Evolutionary conservation across 23 red algal genomes (phyloP), one percentile per base, ranked within the genome.

Genomic region (Gracilaria domingensis): DNA sequence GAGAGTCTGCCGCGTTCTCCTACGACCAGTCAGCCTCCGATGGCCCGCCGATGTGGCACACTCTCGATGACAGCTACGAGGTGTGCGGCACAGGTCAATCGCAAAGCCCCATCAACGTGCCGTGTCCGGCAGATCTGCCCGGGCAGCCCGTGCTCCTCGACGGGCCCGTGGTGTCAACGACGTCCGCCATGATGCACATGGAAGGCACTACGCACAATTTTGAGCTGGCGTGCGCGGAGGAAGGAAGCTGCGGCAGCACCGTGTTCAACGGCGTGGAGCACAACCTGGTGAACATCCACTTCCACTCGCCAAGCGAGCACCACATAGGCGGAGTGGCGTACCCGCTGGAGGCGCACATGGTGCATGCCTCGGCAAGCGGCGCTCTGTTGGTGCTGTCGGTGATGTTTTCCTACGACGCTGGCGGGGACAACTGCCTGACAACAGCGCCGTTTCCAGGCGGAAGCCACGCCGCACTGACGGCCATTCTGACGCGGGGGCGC

Each of bases 291-390:
- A 64, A 88, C 35, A 14, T 82, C 4, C 91, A 94, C 51, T 58
- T 88, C 48, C 91, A 94, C 33, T 71, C 81, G 1, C 28, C 40
- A 23, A 62, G 30, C 12, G 91, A 94, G 60, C 36, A 94, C 50
- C 45, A 38, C 16, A 11, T 88, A 13, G 30, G 49, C 26, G 91
- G 91, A 13, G 50, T 58, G 17, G 17, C 30, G 0, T 94, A 87
- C 35, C 91, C 91, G 0, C 30, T 86, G n/a, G 82, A 80, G 20
- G 39, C 85, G 30, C 91, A 94, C 20, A 44, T 94, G 44, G 91
- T 94, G 25, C 91, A 94, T 35, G 23, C 25, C 12, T 40, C 75
- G 20, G 13, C 12, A 7, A 71, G 66, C 34, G 91, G 91, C 4
- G 79, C 32, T 12, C 64, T 88, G 0, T 24, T 74, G 26, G 82